Percentiles rank a stretch among this genome's conserved stretches.
These are phyloP conservation scores for Amanita thiersii DNA, from an alignment of 768 basidiomycete species.

Conservation along the genomic window DNA sequence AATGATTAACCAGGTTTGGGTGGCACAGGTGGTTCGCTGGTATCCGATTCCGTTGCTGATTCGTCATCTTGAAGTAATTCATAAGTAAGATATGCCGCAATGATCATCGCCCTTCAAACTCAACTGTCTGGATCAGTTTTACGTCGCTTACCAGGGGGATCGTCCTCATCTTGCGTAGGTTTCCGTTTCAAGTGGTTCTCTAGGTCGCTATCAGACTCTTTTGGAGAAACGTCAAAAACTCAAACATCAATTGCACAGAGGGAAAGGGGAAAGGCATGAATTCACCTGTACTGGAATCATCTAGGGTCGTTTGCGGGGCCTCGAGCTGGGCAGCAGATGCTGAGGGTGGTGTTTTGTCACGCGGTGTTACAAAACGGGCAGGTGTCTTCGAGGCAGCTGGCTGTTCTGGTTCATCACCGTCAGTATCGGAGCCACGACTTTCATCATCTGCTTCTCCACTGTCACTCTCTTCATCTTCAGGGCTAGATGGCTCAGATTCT, in stretches of 20 bases:
- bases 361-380: slow-evolving; percentile 7
- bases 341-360: background rate
- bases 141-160: slow-evolving; percentile 9
- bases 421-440: background rate
- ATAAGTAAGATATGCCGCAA: slow-evolving; percentile 9
- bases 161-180: slow-evolving; percentile 1
- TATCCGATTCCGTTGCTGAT: slow-evolving; percentile 40
- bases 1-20: slow-evolving; percentile 1
- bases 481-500: slow-evolving; percentile 20
- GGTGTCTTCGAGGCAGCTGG: slow-evolving; percentile 17
- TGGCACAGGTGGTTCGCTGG: slow-evolving; percentile 13
- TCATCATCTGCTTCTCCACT: slow-evolving; percentile 17
- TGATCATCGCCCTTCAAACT: background rate
- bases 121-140: slow-evolving; percentile 4
- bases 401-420: background rate
- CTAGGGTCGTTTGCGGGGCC: too few species aligned
- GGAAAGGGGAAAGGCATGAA: background rate
- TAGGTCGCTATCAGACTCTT: slow-evolving; percentile 5
- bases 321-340: background rate
- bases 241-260: background rate
- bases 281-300: slow-evolving; percentile 6
- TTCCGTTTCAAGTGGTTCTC: slow-evolving; percentile 3
- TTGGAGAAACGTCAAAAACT: background rate
- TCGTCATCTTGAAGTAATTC: slow-evolving; percentile 10
- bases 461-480: slow-evolving; percentile 15